Evolutionary conservation across 1,284 basidiomycete genomes (phyloP), one percentile per base, ranked within the genome.

Genomic region (Moesziomyces aphidis): DNA sequence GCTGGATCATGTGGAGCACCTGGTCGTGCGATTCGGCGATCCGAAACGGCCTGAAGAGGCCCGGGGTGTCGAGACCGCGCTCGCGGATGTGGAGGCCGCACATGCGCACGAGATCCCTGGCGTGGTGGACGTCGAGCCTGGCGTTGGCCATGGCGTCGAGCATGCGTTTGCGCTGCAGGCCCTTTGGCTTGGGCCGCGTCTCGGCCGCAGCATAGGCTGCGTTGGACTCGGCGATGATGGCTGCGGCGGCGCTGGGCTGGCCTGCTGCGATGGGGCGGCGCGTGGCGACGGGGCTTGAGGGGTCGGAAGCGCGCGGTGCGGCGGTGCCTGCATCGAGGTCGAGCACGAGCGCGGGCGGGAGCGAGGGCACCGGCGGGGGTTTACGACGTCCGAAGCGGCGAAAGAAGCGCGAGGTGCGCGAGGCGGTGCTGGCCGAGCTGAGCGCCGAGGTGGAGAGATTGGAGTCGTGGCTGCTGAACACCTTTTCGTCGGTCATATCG

Each of bases 21-120:
- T 61, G 55, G 9, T 71, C 61, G 8, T 52, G 61, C 11, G 62
- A 67, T 34, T 78, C 76, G 50, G 76, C 61, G 36, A 78, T 59
- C 22, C 78, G 71, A 42, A 81, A 77, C 21, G 79, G 69, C 1
- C 78, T 59, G 45, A 81, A 79, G 11, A 81, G 71, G 10, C 79
- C 79, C 1, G 75, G 50, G 0, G 74, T 81, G 34, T 76, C 79
- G 21, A 81, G 64, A 4, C 79, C 79, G 13, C 76, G 52, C 42
- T 69, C 61, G 51, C 70, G 61, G 31, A 78, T 73, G 6, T 78
- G 73, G 23, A 61, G 22, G 0, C 62, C 66, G 34, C 73, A 78
- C 55, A 76, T 59, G 26, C 68, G 62, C 19, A 74, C 50, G 34
- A 78, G 50, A 23, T 65, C 69, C 19, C 66, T 44, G 0, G 59